Evolutionary conservation across 495 filamentous ascomycete genomes (phyloP), one percentile per base, ranked within the genome.

Genomic region (Penicillium daleae): DNA sequence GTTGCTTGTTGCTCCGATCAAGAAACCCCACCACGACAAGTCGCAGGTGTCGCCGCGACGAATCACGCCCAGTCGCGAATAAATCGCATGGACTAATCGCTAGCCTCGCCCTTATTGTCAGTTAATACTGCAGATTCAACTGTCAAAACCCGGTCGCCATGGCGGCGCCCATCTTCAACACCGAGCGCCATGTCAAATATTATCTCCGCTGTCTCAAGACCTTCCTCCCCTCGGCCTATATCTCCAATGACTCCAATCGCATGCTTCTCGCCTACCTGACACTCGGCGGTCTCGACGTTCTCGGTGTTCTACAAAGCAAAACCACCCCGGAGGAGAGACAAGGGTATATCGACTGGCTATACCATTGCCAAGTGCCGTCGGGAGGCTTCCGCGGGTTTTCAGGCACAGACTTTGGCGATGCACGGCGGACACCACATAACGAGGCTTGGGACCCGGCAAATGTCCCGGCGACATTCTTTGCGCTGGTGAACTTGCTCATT

Each of bases 181-280:
- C 85, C 54, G 81, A 85, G 27, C 86, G 82, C 49, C 95, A 99
- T 74, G 80, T 94, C 70, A 92, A 89, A 71, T 99, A 97, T 83
- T 98, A 94, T 89, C 86, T 92, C 62, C 88, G 93, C 71, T 97
- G 93, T 66, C 84, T 94, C 46, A 92, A 89, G 67, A 89, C 92
- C 37, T 82, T 87, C 51, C 87, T 99, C 5, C 95, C 95, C 1
- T 80, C 83, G 56, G 81, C 85, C 62, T 98, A 98, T 80, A 92
- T 87, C 44, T 82, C 85, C 69, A 94, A 89, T 72, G 95, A 99
- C 76, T 90, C 90, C 56, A 92, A 90, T 73, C 93, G 95, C 64
- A 89, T 97, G 75, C 89, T 88, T 2, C 85, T 98, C 21, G 92
- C 89, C 60, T 97, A 88, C 78, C 96, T 99, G 79, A 90, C 89